Conservation (phyloP, 2,329 filamentous ascomycete species). For the Thermoascus crustaceus region DNA sequence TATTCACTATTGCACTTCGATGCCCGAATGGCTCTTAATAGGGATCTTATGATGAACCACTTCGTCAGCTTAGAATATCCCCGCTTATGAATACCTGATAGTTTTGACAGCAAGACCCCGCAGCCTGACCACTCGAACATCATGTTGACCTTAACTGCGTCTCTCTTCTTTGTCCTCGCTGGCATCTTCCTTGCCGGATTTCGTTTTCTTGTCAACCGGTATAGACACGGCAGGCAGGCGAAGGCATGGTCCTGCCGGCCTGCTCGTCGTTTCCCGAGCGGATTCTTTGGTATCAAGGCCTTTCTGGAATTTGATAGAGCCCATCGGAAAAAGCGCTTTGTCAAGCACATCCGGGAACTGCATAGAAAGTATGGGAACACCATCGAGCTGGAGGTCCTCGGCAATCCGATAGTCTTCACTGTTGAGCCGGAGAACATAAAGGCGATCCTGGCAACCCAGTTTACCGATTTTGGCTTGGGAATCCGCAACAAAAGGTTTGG, state of each 20-base stretch:
- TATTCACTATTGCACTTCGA: no score
- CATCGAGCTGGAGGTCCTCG: neutral
- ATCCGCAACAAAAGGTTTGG: constrained; percentile 22
- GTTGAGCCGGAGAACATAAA: constrained; percentile 1
- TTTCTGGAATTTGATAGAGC: neutral
- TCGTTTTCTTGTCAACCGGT: neutral
- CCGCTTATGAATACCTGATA: no score
- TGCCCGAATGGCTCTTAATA: no score
- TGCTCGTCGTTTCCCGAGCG: neutral
- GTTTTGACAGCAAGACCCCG: no score
- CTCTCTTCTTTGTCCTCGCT: neutral
- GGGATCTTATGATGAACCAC: no score
- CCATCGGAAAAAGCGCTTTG: neutral
- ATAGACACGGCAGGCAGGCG: neutral
- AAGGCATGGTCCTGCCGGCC: constrained; percentile 1
- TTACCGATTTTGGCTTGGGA: constrained; percentile 9
- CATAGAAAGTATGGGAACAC: constrained; percentile 1
- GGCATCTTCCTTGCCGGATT: neutral
- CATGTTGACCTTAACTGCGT: neutral
- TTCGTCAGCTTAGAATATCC: no score
- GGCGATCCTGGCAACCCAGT: constrained; percentile 3
- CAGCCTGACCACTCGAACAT: neutral
- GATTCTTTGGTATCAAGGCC: neutral
- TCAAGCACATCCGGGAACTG: neutral
- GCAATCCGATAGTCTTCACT: neutral